Base-by-base conservation (phyloP, 495 filamentous ascomycete genomes). In the Tuber brumale region DNA sequence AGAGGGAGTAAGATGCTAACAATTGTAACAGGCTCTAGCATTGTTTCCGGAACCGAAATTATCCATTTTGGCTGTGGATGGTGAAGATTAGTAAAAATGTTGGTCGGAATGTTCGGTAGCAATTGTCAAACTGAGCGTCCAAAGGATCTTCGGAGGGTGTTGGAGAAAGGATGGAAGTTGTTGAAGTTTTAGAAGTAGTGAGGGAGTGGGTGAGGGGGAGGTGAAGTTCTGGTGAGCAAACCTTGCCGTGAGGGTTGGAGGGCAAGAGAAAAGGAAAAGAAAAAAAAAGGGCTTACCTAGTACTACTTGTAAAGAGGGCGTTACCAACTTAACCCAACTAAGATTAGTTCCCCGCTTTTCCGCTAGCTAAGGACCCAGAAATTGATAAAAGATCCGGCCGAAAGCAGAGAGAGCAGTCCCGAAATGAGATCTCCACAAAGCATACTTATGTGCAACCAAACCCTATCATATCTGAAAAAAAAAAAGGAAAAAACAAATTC, bases 21-120 rank as follows among this genome's bases (percentile, higher is more conserved):
- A 93, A 86, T 94, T 94, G 87, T 92, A 94, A 87, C 92, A 94
- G 76, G 88, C 90, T 84, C 91, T 90, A 39, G 37, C 37, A 79
- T 83, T 83, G 69, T 86, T 78, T 74, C 78, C 81, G 66, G 72
- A 46, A 5, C 44, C 44, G 79, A 81, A 86, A 70, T n/a, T n/a
- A n/a, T 88, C 86, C 87, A 88, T 88, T 39, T 77, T 84, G 75
- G 51, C 66, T 74, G 72, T 79, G 70, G 61, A 57, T 74, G 73
- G 73, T 66, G 57, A 66, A 35, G 27, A 66, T 66, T 66, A 35
- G 57, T 66, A 10, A 66, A 66, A 66, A 66, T n/a, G 23, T 71
- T 71, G 70, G 70, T 41, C 9, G 70, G 43, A 71, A 71, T 23
- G 16, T 44, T 71, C n/a, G 9, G 16, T 37, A 41, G 39, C 39